Conservation (phyloP, 345 rosid species). For the Cardamine occulta region DNA sequence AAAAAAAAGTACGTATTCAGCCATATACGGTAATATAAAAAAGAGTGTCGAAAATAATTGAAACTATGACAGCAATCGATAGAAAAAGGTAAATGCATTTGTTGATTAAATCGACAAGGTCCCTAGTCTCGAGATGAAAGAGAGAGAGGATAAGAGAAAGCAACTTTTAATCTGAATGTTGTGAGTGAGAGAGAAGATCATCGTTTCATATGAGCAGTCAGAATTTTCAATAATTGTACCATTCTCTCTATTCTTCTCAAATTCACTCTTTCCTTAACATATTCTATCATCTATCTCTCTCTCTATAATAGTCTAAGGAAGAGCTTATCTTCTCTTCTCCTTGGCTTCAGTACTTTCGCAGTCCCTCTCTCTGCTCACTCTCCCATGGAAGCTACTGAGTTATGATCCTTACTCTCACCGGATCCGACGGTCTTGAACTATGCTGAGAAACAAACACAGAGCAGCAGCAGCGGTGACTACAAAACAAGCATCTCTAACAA, state of each 20-base stretch:
- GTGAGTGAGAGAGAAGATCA: slow-evolving; percentile 19
- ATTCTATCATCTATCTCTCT: background rate
- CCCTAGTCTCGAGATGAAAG: slow-evolving; percentile 23
- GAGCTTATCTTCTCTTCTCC: background rate
- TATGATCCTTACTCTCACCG: slow-evolving; percentile 36
- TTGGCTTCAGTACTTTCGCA: background rate
- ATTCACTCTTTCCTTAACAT: slow-evolving; percentile 10
- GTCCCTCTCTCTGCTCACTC: background rate
- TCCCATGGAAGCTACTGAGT: slow-evolving; percentile 48
- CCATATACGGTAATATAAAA: background rate
- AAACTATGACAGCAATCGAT: background rate
- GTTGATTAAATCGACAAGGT: slow-evolving; percentile 29
- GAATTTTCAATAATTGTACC: slow-evolving; percentile 31
- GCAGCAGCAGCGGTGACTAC: slow-evolving; percentile 50
- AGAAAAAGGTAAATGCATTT: slow-evolving; percentile 11
- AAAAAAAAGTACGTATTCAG: background rate
- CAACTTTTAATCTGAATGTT: slow-evolving; percentile 27
- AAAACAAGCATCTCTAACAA: slow-evolving; percentile 54
- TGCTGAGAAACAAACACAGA: slow-evolving; percentile 59
- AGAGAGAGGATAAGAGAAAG: slow-evolving; percentile 8
- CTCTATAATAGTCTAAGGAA: no score
- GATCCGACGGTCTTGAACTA: slow-evolving; percentile 31
- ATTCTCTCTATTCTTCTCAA: slow-evolving; percentile 21
- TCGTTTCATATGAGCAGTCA: slow-evolving; percentile 24
- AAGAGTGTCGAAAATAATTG: background rate